phyloP scores from a whole-genome alignment of 345 rosid genomes.

The Populus ilicifolia region DNA sequence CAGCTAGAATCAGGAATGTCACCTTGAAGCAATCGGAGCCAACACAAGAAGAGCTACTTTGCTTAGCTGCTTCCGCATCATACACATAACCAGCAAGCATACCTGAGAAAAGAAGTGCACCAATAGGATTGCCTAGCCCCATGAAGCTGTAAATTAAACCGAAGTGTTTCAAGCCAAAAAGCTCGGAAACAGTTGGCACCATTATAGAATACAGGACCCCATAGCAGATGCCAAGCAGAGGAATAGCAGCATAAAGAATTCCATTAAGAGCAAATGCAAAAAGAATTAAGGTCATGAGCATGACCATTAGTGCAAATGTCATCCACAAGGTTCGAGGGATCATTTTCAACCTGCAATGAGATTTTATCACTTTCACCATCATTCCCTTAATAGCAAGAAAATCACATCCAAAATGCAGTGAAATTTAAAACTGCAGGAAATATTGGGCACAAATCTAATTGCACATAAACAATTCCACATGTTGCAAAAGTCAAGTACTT shows the following conservation, averaged over 20 bases:
- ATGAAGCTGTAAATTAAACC: slow-evolving; percentile 82
- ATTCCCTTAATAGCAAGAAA: background rate
- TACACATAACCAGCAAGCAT: slow-evolving; percentile 74
- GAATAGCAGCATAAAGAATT: slow-evolving; percentile 59
- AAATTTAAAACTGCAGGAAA: background rate
- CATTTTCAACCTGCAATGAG: slow-evolving; percentile 46
- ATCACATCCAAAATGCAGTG: background rate
- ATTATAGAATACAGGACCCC: slow-evolving; percentile 63
- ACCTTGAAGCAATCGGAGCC: slow-evolving; percentile 80
- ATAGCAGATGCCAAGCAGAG: slow-evolving; percentile 63
- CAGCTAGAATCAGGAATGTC: slow-evolving; percentile 74
- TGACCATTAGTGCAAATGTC: slow-evolving; percentile 47
- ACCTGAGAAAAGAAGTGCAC: slow-evolving; percentile 87
- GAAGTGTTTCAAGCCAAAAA: slow-evolving; percentile 81
- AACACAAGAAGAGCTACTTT: slow-evolving; percentile 66
- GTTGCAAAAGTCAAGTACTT: background rate
- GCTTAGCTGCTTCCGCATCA: slow-evolving; percentile 79
- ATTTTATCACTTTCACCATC: background rate
- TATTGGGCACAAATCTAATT: background rate
- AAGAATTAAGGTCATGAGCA: slow-evolving; percentile 56
- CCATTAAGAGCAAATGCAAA: slow-evolving; percentile 52
- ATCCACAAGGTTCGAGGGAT: slow-evolving; percentile 88
- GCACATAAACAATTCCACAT: background rate
- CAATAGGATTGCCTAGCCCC: slow-evolving; percentile 77
- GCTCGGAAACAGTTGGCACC: slow-evolving; percentile 87